Base-by-base conservation (phyloP, 352 stramenopile species). In the Globisporangium ultimum region DNA sequence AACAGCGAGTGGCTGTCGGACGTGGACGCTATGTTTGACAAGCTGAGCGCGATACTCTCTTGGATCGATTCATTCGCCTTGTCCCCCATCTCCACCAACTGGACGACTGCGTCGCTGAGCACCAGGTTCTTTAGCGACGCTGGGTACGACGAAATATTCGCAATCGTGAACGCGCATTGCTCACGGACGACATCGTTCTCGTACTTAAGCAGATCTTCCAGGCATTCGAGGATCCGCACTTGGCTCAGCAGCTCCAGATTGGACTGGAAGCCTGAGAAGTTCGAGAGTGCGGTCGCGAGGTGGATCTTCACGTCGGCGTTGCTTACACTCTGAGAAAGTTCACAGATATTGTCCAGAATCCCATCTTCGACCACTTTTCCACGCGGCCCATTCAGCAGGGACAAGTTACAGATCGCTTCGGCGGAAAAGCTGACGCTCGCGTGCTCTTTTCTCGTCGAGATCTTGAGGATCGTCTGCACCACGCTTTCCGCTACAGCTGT, bases 381-480 rank as follows among this genome's bases (percentile, higher is more conserved):
- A 18, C 84, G 77, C 15, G 84, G 77, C 1, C 71, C 80, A 20
- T 71, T 82, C 20, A 94, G 61, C 18, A 94, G 48, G 2, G 84
- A 94, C 13, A 94, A 53, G 58, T 94, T 91, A 50, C 72, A 91
- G 40, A 94, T 91, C 34, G 80, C 81, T 53, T 91, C 70, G 0
- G 82, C 71, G 7, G 82, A 76, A 51, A 94, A 91, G 36, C 67
- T 67, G 15, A 78, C 71, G 45, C 71, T 87, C 21, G 69, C 42
- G 6, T 61, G 61, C 53, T 94, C 83, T 28, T 88, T 87, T 42
- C 79, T 87, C 8, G 76, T 74, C 10, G 82, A 83, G 24, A 92
- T 81, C 42, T 91, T 91, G 55, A 89, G 69, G 24, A 94, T 83
- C 2, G 83, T 78, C 36, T 91, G 80, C 12, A 91, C 80, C 53